Conservation (phyloP, 2,329 filamentous ascomycete genomes). For the Botrytis fabae region DNA sequence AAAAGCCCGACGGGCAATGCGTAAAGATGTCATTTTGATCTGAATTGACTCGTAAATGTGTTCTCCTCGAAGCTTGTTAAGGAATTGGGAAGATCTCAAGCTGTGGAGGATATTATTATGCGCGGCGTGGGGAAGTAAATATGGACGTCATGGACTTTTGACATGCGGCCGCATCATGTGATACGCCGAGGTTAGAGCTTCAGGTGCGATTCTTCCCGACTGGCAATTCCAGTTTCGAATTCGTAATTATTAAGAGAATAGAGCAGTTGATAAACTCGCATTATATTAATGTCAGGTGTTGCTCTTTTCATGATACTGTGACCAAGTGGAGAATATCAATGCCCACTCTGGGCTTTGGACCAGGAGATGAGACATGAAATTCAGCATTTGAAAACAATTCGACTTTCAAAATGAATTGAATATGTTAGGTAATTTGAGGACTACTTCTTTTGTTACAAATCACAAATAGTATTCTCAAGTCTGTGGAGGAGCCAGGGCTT, state of each 20-base stretch:
- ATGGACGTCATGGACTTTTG: conserved; percentile 13
- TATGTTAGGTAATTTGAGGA: not conserved
- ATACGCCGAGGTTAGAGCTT: not conserved
- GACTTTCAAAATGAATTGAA: not conserved
- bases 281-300: not conserved
- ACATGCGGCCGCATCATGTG: conserved; percentile 13
- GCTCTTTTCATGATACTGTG: not conserved
- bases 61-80: not conserved
- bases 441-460: too few species aligned
- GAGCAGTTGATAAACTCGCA: not conserved
- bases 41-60: not conserved
- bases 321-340: not conserved
- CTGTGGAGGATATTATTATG: conserved; percentile 1
- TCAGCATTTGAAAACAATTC: not conserved
- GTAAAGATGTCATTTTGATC: conserved; percentile 17
- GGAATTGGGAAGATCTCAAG: not conserved
- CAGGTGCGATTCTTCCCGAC: not conserved
- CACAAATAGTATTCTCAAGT: too few species aligned
- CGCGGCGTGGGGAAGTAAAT: conserved; percentile 1
- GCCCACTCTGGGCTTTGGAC: not conserved
- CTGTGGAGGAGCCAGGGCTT: fast-evolving
- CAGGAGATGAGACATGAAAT: not conserved
- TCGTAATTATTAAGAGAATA: not conserved
- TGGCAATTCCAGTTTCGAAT: not conserved
- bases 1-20: conserved; percentile 15